phyloP scores from a whole-genome alignment of 2,329 filamentous ascomycete genomes.

The Penicillium occitanis region DNA sequence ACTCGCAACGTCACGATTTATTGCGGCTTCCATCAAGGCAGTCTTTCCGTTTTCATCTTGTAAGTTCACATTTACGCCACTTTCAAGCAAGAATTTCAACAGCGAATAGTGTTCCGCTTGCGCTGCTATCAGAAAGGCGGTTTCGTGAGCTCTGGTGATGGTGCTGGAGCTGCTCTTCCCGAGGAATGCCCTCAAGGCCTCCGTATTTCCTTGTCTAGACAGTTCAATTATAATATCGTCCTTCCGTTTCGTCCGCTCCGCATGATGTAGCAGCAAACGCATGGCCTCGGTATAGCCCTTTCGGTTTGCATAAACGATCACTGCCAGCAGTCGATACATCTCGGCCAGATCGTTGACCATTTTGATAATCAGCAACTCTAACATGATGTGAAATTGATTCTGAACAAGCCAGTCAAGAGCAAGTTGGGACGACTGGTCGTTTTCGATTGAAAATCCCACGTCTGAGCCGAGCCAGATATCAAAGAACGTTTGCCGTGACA shows the following conservation, averaged over 20 bases:
- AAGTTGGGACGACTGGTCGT: not conserved
- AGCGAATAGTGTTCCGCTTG: not conserved
- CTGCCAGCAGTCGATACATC: not conserved
- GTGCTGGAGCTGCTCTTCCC: not conserved
- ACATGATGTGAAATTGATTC: not conserved
- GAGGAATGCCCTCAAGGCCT: conserved; percentile 3
- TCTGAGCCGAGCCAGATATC: conserved; percentile 7
- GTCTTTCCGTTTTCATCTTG: not conserved
- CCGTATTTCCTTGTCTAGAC: conserved; percentile 2
- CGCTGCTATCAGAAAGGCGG: not conserved
- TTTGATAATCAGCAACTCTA: conserved; percentile 15
- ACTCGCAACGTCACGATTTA: not conserved
- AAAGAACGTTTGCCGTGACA: not conserved
- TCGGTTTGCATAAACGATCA: not conserved
- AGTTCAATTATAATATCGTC: not conserved
- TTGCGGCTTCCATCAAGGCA: conserved; percentile 9
- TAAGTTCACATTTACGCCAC: not conserved
- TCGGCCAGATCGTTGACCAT: not conserved
- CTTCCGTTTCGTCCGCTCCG: not conserved
- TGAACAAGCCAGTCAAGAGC: conserved; percentile 16
- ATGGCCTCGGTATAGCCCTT: not conserved
- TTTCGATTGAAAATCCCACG: not conserved
- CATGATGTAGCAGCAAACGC: conserved; percentile 1
- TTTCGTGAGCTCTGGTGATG: not conserved
- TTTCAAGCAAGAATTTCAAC: not conserved